Conservation (phyloP, 345 rosid genomes). For the Eucalyptus polybractea region DNA sequence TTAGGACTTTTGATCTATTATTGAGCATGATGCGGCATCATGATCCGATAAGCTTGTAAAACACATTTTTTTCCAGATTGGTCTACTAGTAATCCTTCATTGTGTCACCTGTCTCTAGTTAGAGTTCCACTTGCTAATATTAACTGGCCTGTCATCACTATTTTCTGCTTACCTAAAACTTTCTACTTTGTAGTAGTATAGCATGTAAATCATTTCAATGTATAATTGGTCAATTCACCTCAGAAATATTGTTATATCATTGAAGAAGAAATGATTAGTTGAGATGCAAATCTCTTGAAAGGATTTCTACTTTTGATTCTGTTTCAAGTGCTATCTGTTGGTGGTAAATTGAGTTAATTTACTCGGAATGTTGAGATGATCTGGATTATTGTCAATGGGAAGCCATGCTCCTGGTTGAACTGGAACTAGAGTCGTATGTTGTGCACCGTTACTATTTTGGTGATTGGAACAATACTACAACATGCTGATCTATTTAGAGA, state of each 20-base stretch:
- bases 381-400: background rate
- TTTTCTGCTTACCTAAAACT: background rate
- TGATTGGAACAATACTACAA: background rate
- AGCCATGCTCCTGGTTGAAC: background rate
- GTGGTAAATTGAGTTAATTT: background rate
- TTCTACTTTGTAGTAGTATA: background rate
- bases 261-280: background rate
- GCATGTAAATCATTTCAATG: background rate
- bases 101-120: background rate
- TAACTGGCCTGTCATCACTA: background rate
- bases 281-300: background rate
- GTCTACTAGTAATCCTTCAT: background rate
- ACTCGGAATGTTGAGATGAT: background rate
- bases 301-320: background rate
- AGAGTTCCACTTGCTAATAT: background rate
- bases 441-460: background rate
- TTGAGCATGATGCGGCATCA: background rate
- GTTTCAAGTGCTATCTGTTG: background rate
- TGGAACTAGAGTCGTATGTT: background rate
- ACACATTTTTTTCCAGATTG: background rate
- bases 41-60: background rate
- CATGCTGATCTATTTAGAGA: background rate
- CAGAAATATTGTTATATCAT: background rate
- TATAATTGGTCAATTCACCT: background rate
- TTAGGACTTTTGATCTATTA: background rate